These are phyloP conservation scores for Lagerstroemia speciosa DNA, from an alignment of 345 rosid species.

Conservation along the genomic window DNA sequence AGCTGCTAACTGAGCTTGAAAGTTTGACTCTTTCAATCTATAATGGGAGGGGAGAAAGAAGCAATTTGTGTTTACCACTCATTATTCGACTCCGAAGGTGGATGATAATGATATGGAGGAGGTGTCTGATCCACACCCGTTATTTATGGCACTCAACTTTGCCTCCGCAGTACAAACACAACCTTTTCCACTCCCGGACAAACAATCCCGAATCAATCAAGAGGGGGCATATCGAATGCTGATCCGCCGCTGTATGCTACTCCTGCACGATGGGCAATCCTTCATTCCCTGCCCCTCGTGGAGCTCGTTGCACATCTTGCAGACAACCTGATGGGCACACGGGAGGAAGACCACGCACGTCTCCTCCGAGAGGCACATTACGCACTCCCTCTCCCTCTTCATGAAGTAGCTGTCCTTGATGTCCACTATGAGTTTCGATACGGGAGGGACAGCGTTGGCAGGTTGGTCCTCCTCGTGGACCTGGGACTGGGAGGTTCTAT, in stretches of 20 bases:
- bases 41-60: not conserved
- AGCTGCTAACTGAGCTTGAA: not conserved
- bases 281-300: slow-evolving; percentile 62
- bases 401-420: slow-evolving; percentile 34
- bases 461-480: not conserved
- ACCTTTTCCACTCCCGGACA: not conserved
- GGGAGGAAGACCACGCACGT: slow-evolving; percentile 52
- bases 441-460: slow-evolving; percentile 7
- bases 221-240: slow-evolving; percentile 23
- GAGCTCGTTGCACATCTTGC: slow-evolving; percentile 47
- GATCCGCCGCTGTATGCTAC: slow-evolving; percentile 38
- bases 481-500: slow-evolving; percentile 2
- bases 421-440: slow-evolving; percentile 23
- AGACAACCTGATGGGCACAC: slow-evolving; percentile 53
- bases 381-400: slow-evolving; percentile 80
- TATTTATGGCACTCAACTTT: slow-evolving; percentile 9
- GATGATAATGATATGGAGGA: not conserved
- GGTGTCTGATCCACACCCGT: not conserved
- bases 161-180: not conserved
- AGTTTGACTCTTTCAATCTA: not conserved
- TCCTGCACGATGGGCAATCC: slow-evolving; percentile 60
- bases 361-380: slow-evolving; percentile 78
- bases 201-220: not conserved
- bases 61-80: not conserved
- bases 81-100: not conserved